phyloP scores from a whole-genome alignment of 495 filamentous ascomycete species.

The Hapsidospora chrysogenum region DNA sequence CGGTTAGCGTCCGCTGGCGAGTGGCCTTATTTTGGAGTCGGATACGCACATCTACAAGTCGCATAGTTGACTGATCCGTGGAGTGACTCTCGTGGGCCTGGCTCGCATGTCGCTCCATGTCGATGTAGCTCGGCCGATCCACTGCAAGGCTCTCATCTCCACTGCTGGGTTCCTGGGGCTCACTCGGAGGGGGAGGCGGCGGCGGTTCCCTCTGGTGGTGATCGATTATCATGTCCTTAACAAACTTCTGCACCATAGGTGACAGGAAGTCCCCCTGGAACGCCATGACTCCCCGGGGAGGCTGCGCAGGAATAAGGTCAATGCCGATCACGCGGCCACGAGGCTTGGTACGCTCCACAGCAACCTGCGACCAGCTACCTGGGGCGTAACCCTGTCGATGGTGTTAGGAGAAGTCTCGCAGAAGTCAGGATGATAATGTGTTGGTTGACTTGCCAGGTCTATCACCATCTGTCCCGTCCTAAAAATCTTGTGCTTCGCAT shows the following conservation, averaged over 20 bases:
- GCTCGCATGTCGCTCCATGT: slow-evolving; percentile 23
- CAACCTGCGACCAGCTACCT: slow-evolving; percentile 89
- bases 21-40: too few relatives aligned
- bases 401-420: background rate
- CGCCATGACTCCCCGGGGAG: slow-evolving; percentile 73
- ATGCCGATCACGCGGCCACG: slow-evolving; percentile 72
- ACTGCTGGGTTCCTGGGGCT: slow-evolving; percentile 5
- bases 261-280: slow-evolving; percentile 88
- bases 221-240: slow-evolving; percentile 61
- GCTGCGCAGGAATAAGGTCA: slow-evolving; percentile 82
- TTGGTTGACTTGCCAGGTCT: slow-evolving; percentile 46
- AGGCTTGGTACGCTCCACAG: slow-evolving; percentile 56
- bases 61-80: slow-evolving; percentile 1
- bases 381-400: slow-evolving; percentile 79
- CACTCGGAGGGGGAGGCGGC: background rate
- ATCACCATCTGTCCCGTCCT: slow-evolving; percentile 66
- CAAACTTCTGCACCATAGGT: slow-evolving; percentile 48
- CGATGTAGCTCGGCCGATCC: slow-evolving; percentile 34
- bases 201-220: too few relatives aligned
- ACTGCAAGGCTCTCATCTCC: slow-evolving; percentile 5
- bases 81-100: background rate
- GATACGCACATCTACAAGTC: slow-evolving; percentile 5
- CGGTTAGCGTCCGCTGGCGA: background rate
- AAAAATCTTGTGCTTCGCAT: slow-evolving; percentile 68
- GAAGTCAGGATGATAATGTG: background rate